These are phyloP conservation scores for Uromyces viciae-fabae DNA, from an alignment of 1,284 basidiomycete genomes.

Conservation along the genomic window DNA sequence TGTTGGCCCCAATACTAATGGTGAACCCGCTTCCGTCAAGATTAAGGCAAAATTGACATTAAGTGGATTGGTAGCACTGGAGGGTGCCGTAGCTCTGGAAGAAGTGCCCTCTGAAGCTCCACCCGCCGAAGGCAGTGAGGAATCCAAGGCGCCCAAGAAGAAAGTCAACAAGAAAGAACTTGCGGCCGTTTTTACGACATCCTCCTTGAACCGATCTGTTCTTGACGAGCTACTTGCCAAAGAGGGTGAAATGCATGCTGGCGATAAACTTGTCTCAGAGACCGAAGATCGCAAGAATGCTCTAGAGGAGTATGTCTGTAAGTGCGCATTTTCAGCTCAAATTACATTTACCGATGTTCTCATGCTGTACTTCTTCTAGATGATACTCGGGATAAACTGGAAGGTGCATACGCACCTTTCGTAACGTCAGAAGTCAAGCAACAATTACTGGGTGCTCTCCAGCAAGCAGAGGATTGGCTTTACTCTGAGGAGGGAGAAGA, in stretches of 20 bases:
- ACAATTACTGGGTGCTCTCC: constrained; percentile 66
- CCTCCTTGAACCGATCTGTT: constrained; percentile 63
- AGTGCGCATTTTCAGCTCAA: background rate
- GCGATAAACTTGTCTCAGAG: constrained; percentile 89
- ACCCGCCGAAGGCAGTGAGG: constrained; percentile 59
- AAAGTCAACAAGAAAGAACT: constrained; percentile 75
- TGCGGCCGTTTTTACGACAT: constrained; percentile 65
- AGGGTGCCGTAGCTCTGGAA: constrained; percentile 72
- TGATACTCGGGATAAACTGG: constrained; percentile 84
- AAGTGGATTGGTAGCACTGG: constrained; percentile 80
- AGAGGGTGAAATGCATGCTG: constrained; percentile 78
- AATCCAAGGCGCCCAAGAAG: constrained; percentile 68
- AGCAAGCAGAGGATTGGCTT: constrained; percentile 85
- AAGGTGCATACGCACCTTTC: constrained; percentile 73
- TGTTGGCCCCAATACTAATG: constrained; percentile 65
- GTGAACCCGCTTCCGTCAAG: constrained; percentile 74
- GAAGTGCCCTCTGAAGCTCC: constrained; percentile 61
- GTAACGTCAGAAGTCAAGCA: constrained; percentile 71
- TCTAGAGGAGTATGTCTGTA: constrained; percentile 85
- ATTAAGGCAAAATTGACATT: constrained; percentile 80
- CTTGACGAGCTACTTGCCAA: constrained; percentile 69
- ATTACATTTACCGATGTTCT: background rate
- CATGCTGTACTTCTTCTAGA: constrained; percentile 53
- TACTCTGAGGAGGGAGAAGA: constrained; percentile 94
- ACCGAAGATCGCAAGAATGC: constrained; percentile 97